These are phyloP conservation scores for Sordaria brevicollis DNA, from an alignment of 495 filamentous ascomycete species.

Conservation along the genomic window DNA sequence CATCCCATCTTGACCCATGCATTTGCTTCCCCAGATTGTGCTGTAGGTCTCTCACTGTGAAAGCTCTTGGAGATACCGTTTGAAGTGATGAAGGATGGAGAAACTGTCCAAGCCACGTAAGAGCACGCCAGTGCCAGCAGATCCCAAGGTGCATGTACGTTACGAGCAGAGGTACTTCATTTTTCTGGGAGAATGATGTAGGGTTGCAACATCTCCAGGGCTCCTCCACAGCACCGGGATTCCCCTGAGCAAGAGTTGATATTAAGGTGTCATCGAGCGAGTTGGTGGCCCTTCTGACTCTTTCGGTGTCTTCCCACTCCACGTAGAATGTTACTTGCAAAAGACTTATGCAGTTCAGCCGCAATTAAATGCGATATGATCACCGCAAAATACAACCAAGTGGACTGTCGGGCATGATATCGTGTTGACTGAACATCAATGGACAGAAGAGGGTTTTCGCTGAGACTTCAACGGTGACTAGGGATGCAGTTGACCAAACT, in stretches of 20 bases:
- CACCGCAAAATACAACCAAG: background rate
- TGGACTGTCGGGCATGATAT: background rate
- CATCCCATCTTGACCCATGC: background rate
- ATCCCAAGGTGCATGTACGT: background rate
- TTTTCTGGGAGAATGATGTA: background rate
- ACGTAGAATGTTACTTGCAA: background rate
- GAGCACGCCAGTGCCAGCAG: background rate
- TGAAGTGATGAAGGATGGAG: background rate
- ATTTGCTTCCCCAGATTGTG: background rate
- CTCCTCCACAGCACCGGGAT: background rate
- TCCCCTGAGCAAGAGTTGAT: background rate
- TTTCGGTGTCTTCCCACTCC: background rate
- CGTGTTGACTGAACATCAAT: background rate
- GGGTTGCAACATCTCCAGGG: background rate
- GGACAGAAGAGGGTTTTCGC: background rate
- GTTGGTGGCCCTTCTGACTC: background rate
- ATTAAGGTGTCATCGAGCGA: background rate
- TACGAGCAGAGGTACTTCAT: background rate
- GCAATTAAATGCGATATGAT: background rate
- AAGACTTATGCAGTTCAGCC: background rate
- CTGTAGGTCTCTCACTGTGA: background rate
- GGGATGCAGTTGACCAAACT: background rate
- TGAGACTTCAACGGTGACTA: background rate
- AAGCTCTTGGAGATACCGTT: background rate
- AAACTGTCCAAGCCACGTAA: background rate